Evolutionary conservation across 805 yeast species (phyloP).

Genomic region (Yamadazyma nakazawae): DNA sequence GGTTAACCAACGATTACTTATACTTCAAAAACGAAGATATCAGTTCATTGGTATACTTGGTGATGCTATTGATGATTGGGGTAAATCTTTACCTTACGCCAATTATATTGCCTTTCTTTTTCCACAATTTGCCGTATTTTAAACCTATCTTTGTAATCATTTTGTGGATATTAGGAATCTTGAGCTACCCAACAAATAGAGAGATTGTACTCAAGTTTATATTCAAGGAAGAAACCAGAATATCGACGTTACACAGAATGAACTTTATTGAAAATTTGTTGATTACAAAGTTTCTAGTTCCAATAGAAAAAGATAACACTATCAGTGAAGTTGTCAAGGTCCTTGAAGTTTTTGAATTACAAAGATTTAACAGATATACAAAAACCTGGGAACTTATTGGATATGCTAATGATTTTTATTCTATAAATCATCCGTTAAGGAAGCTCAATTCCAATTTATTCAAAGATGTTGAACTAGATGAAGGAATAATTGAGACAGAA

Average conservation of each 20-base stretch:
- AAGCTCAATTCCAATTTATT: conserved; percentile 13
- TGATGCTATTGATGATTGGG: conserved; percentile 23
- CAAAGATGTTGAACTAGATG: conserved; percentile 15
- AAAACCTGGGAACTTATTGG: conserved; percentile 67
- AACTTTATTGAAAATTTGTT: conserved; percentile 46
- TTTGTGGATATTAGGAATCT: conserved; percentile 48
- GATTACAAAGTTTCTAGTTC: conserved; percentile 13
- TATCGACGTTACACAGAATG: conserved; percentile 45
- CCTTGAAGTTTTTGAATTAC: conserved; percentile 69
- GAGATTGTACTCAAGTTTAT: conserved; percentile 43
- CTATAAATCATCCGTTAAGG: conserved; percentile 39
- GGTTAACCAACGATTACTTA: conserved; percentile 52
- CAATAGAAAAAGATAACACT: conserved; percentile 12
- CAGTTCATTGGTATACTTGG: conserved; percentile 50
- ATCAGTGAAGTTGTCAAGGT: conserved; percentile 28
- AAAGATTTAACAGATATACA: conserved; percentile 43
- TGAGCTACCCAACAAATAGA: conserved; percentile 54
- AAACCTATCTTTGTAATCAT: conserved; percentile 24
- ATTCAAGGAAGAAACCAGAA: conserved; percentile 64
- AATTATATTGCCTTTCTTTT: conserved; percentile 26
- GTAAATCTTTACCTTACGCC: conserved; percentile 27
- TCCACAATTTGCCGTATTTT: conserved; percentile 28
- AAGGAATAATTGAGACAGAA: conserved; percentile 16
- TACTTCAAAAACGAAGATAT: conserved; percentile 61
- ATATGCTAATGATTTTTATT: conserved; percentile 51